These are phyloP conservation scores for Eimeria praecox DNA, from an alignment of 169 alveolate species.

Conservation along the genomic window DNA sequence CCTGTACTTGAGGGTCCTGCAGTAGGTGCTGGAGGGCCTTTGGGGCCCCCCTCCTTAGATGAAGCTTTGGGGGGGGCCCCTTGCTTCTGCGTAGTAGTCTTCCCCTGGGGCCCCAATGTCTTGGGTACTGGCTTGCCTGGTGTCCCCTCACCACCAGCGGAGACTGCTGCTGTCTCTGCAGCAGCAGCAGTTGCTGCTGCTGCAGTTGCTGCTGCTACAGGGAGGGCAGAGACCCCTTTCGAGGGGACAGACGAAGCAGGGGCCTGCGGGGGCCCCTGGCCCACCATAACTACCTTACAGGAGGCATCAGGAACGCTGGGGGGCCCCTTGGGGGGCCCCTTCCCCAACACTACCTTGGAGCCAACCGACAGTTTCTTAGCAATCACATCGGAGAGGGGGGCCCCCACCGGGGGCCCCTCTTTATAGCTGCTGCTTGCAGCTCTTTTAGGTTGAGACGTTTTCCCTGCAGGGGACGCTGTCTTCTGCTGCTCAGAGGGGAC, in stretches of 20 bases:
- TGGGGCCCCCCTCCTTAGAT: background rate
- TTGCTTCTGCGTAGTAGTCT: background rate
- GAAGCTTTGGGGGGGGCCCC: background rate
- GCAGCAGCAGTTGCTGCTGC: background rate
- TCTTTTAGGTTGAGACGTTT: background rate
- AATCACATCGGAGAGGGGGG: background rate
- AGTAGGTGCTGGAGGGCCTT: background rate
- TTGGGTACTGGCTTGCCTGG: too few relatives aligned
- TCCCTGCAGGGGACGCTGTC: background rate
- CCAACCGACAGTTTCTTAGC: background rate
- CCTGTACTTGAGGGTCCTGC: background rate
- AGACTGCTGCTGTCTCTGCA: too few relatives aligned
- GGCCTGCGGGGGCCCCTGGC: slow-evolving; percentile 1
- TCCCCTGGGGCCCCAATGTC: background rate
- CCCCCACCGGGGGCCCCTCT: background rate
- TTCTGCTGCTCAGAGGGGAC: background rate
- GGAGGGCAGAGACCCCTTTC: too few relatives aligned
- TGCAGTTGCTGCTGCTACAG: background rate
- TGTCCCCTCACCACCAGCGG: background rate
- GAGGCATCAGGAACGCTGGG: background rate
- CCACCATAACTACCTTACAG: background rate
- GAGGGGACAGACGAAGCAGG: background rate
- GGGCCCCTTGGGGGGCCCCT: slow-evolving; percentile 43
- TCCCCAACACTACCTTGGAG: background rate
- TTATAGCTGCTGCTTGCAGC: background rate